Evolutionary conservation across 306 rosid species (phyloP).

Genomic region (Argentina anserina): DNA sequence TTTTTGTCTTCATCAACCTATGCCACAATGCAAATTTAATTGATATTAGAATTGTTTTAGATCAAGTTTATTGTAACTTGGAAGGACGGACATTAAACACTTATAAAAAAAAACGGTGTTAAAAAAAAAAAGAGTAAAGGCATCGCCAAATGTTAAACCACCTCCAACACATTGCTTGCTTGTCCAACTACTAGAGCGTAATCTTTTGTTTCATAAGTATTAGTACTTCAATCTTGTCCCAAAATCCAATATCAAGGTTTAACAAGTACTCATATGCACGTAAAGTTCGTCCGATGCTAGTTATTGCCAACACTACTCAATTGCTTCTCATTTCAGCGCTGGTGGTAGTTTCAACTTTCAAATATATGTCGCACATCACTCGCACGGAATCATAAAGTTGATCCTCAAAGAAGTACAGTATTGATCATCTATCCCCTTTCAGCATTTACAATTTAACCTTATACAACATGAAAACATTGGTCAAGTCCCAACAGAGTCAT

Average conservation of each 20-base stretch:
- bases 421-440: too few species aligned
- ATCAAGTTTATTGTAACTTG: not conserved
- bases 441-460: too few species aligned
- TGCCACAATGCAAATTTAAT: too few species aligned
- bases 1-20: too few species aligned
- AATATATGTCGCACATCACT: not conserved
- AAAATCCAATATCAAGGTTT: not conserved
- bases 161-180: conserved; percentile 14
- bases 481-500: too few species aligned
- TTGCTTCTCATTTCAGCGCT: not conserved
- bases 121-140: too few species aligned
- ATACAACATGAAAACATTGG: too few species aligned
- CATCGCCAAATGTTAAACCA: not conserved
- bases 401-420: too few species aligned
- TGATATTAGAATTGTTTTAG: not conserved
- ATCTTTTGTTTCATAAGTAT: not conserved
- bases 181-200: conserved; percentile 9
- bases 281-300: not conserved
- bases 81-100: not conserved
- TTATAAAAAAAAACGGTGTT: too few species aligned
- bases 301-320: not conserved
- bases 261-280: not conserved
- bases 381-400: too few species aligned
- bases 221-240: not conserved
- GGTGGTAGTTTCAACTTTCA: not conserved